A percentile compares a stretch with the other conserved stretches of the same genome.
Conservation (phyloP, 768 basidiomycete species). For the Boletus pseudo-olivaceus region DNA sequence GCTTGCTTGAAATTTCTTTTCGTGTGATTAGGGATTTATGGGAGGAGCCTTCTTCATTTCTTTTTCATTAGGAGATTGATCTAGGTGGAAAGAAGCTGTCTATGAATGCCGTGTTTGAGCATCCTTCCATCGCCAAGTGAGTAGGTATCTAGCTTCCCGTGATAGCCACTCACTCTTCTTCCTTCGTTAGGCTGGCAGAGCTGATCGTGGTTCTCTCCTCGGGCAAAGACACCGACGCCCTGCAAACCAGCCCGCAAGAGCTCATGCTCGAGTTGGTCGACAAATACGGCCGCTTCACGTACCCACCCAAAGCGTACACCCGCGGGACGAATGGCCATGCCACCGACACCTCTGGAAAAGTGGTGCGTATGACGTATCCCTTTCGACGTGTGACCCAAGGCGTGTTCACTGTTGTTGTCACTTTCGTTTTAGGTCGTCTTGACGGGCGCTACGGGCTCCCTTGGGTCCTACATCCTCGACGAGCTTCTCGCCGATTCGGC, state of each 20-base stretch:
- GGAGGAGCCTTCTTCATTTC: too few relatives aligned
- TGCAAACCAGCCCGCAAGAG: slow-evolving; percentile 30
- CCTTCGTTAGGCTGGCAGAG: slow-evolving; percentile 42
- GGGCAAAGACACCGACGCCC: slow-evolving; percentile 23
- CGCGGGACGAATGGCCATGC: slow-evolving; percentile 12
- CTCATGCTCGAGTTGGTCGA: slow-evolving; percentile 47
- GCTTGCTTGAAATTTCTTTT: slow-evolving; percentile 14
- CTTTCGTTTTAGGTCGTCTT: slow-evolving; percentile 30
- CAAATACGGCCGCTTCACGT: slow-evolving; percentile 31
- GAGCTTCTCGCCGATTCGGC: slow-evolving; percentile 36
- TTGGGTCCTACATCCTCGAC: slow-evolving; percentile 52
- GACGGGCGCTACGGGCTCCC: slow-evolving; percentile 52
- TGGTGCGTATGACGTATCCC: slow-evolving; percentile 10
- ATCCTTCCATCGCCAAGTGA: slow-evolving; percentile 42
- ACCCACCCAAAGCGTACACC: neutral
- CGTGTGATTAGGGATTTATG: slow-evolving; percentile 15
- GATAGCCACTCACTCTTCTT: neutral
- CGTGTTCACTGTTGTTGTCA: neutral
- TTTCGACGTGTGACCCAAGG: neutral
- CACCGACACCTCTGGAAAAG: slow-evolving; percentile 5
- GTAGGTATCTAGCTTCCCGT: neutral
- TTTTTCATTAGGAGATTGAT: slow-evolving; percentile 14
- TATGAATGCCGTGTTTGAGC: slow-evolving; percentile 44
- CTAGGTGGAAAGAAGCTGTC: slow-evolving; percentile 21
- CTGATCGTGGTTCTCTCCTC: slow-evolving; percentile 36